Conservation (phyloP, 345 rosid genomes). For the Adansonia digitata region DNA sequence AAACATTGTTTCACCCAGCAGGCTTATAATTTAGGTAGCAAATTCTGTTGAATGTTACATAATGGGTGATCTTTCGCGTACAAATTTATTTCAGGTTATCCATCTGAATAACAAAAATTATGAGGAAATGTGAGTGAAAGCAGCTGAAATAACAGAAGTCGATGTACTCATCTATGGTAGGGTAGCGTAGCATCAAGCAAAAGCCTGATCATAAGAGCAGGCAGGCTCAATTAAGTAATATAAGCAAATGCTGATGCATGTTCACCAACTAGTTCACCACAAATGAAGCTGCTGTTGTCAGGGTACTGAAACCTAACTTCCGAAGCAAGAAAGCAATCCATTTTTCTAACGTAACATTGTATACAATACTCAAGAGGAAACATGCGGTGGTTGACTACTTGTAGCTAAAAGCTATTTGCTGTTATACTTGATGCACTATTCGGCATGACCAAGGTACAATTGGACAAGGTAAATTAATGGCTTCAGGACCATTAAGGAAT, state of each 20-base stretch:
- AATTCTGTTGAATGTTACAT: background rate
- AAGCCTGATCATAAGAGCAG: background rate
- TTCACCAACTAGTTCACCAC: slow-evolving; percentile 85
- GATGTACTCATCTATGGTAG: background rate
- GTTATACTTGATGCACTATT: no score
- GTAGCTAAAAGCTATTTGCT: slow-evolving; percentile 75
- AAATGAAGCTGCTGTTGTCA: slow-evolving; percentile 63
- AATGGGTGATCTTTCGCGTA: no score
- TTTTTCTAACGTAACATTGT: slow-evolving; percentile 72
- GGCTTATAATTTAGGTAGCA: background rate
- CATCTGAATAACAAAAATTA: background rate
- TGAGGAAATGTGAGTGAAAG: background rate
- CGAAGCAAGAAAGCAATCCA: slow-evolving; percentile 46
- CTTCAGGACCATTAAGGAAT: no score
- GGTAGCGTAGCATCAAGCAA: background rate
- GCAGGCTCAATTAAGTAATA: slow-evolving; percentile 24
- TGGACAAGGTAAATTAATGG: no score
- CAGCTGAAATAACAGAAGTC: background rate
- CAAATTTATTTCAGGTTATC: background rate
- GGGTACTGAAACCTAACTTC: slow-evolving; percentile 47
- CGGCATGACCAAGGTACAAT: no score
- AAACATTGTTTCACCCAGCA: no score
- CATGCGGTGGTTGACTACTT: slow-evolving; percentile 65
- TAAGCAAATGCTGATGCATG: slow-evolving; percentile 63
- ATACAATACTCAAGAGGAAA: no score